Base-by-base conservation (phyloP, 305 asterid genomes). In the Fraxinus floribunda region DNA sequence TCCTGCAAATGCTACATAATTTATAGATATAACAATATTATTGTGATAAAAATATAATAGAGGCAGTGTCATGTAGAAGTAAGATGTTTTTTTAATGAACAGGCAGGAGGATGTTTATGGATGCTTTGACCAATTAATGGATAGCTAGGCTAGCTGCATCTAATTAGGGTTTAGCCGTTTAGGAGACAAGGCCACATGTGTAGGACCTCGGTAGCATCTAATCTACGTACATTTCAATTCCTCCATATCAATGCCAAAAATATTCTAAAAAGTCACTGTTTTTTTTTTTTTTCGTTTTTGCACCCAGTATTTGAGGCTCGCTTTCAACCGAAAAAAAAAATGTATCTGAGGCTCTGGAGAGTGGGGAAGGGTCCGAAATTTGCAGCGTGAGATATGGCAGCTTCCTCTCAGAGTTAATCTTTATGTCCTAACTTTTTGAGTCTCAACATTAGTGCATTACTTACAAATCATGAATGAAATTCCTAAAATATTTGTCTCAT, bases 111-210 rank as follows among this genome's bases (percentile, higher is more conserved):
- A 64, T n/a, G 70, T 60, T 60, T 7, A 60, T 20, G 29, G 24
- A 60, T 22, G 73, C 2, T 66, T 64, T 64, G 35, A 24, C 73
- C 73, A 64, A 64, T 64, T 7, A 66, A 24, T 66, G 35, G 73
- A 66, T 66, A 26, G 68, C 8, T 57, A 57, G 16, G 29, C 66
- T 18, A n/a, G 71, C 71, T 62, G 71, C 34, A 8, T 62, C 72
- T 62, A 62, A 62, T 22, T 22, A 62, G 73, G 71, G 30, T 62
- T 62, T 62, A 62, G 71, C 30, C 29, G 71, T 18, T 62, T 8
- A 66, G 73, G 73, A 24, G 73, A 66, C 73, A 60, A 60, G 73
- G 35, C 35, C 73, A 66, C 73, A 11, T 66, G 73, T 10, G 73
- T 66, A 66, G 73, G 73, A 24, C 73, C 73, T 26, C n/a, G 11